Evolutionary conservation across 1,139 yeast genomes (phyloP).

Genomic region (Suhomyces wounanorum): DNA sequence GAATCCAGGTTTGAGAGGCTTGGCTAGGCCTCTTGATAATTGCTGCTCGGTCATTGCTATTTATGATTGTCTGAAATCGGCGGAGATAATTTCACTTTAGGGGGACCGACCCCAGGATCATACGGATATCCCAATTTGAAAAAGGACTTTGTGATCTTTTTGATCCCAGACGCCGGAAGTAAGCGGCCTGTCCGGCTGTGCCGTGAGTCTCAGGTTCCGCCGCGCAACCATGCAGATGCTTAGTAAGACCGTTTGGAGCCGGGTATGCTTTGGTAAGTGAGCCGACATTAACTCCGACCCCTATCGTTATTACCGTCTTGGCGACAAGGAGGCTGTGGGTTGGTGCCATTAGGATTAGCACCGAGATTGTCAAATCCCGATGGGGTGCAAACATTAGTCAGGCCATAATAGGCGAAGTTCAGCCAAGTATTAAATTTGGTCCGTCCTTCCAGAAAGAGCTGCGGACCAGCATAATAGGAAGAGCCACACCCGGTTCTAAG

Average conservation of each 20-base stretch:
- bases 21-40: background rate
- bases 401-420: background rate
- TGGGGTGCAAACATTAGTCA: background rate
- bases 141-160: background rate
- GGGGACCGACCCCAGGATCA: background rate
- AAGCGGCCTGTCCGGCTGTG: constrained; percentile 1
- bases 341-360: background rate
- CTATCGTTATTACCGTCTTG: constrained; percentile 1
- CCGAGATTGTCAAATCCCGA: constrained; percentile 1
- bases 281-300: constrained; percentile 5
- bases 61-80: background rate
- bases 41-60: constrained; percentile 4
- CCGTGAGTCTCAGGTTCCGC: constrained; percentile 1
- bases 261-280: background rate
- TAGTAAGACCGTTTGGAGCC: constrained; percentile 3
- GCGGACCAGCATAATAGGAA: background rate
- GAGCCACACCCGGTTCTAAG: background rate
- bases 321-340: constrained; percentile 3
- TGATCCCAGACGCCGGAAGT: background rate
- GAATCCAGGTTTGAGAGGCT: background rate
- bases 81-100: constrained; percentile 1
- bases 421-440: background rate
- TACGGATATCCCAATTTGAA: constrained; percentile 2
- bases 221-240: constrained; percentile 1
- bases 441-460: background rate